phyloP scores from a whole-genome alignment of 1,139 yeast species.

The Yamadazyma diospyri region DNA sequence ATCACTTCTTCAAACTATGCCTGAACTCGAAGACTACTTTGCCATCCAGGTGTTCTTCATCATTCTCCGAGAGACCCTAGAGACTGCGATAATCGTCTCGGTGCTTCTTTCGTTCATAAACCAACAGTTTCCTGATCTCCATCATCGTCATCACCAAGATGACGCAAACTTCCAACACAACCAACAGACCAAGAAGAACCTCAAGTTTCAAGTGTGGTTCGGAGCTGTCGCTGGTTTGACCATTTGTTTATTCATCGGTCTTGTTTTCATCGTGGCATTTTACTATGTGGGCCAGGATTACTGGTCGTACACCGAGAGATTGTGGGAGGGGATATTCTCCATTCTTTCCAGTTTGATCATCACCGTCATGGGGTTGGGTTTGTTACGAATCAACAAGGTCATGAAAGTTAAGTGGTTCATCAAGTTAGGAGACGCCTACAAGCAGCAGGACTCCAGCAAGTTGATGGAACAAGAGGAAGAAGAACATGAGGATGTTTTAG shows the following conservation, averaged over 20 bases:
- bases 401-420: constrained; percentile 52
- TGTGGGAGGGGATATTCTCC: constrained; percentile 92
- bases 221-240: constrained; percentile 74
- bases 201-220: constrained; percentile 75
- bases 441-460: constrained; percentile 12
- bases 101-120: constrained; percentile 78
- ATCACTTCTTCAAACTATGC: background rate
- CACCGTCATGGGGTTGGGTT: constrained; percentile 84
- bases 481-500: constrained; percentile 4
- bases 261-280: constrained; percentile 70
- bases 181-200: constrained; percentile 18
- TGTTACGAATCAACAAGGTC: constrained; percentile 73
- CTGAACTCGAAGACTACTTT: constrained; percentile 46
- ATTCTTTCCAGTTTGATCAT: constrained; percentile 76
- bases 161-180: constrained; percentile 2
- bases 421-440: constrained; percentile 41
- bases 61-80: constrained; percentile 80
- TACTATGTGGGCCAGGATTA: constrained; percentile 75
- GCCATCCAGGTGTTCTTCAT: constrained; percentile 83
- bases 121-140: constrained; percentile 30
- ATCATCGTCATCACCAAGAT: background rate
- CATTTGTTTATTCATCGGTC: constrained; percentile 75
- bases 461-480: constrained; percentile 6
- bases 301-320: constrained; percentile 78
- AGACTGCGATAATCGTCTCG: constrained; percentile 83